These are phyloP conservation scores for Orbilia ellipsospora DNA, from an alignment of 2,329 filamentous ascomycete species.

Conservation along the genomic window DNA sequence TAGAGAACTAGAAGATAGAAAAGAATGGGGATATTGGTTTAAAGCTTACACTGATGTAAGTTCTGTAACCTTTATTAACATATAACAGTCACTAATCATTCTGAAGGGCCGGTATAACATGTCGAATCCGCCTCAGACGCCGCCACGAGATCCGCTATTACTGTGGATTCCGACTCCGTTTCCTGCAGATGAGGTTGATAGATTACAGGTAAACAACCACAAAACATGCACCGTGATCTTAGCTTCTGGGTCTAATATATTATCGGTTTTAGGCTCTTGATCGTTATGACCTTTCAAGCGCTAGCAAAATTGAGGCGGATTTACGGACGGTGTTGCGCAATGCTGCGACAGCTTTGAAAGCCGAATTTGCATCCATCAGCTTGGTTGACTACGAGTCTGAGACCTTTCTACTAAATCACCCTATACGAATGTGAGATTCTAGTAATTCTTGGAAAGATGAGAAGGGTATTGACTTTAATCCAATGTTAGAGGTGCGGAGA, in stretches of 20 bases:
- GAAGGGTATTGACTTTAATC: slow-evolving; percentile 3
- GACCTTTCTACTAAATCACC: slow-evolving; percentile 57
- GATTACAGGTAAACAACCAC: slow-evolving; percentile 22
- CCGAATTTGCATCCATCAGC: slow-evolving; percentile 60
- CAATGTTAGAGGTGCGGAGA: slow-evolving; percentile 55
- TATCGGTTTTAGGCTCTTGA: slow-evolving; percentile 20
- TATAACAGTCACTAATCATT: neutral
- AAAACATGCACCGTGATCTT: neutral
- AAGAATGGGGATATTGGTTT: slow-evolving; percentile 54
- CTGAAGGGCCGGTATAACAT: slow-evolving; percentile 61
- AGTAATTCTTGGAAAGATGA: neutral
- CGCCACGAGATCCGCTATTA: slow-evolving; percentile 58
- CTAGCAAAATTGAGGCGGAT: slow-evolving; percentile 41
- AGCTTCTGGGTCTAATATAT: neutral
- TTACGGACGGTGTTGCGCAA: slow-evolving; percentile 44
- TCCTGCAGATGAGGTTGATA: slow-evolving; percentile 31
- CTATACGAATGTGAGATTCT: slow-evolving; percentile 44
- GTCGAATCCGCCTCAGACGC: slow-evolving; percentile 61
- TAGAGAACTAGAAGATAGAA: slow-evolving; percentile 22
- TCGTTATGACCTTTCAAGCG: slow-evolving; percentile 24
- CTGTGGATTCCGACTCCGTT: slow-evolving; percentile 47
- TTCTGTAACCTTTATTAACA: neutral
- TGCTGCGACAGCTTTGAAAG: slow-evolving; percentile 28
- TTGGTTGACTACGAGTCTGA: slow-evolving; percentile 61
- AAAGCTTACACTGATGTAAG: slow-evolving; percentile 48